Evolutionary conservation across 2,329 filamentous ascomycete species (phyloP).

Genomic region (Aspergillus vadensis): DNA sequence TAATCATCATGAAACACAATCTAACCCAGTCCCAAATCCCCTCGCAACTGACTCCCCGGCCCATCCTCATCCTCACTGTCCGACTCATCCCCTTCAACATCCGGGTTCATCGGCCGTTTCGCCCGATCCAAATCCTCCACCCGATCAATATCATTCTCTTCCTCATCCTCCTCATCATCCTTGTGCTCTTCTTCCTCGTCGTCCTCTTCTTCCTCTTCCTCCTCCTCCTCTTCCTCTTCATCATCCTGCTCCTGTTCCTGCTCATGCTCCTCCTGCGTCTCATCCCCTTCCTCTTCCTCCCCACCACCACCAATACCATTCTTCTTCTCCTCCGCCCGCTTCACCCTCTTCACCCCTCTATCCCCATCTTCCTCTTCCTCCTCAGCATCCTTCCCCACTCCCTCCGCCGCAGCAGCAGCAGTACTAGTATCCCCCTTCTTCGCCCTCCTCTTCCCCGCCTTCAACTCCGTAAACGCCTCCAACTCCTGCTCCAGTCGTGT

Average conservation of each 20-base stretch:
- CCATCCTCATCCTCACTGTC: conserved; percentile 35
- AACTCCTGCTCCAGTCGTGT: conserved; percentile 62
- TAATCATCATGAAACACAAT: conserved; percentile 8
- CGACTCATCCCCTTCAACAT: conserved; percentile 34
- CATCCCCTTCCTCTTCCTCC: conserved; percentile 20
- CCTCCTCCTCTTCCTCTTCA: conserved; percentile 28
- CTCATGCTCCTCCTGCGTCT: conserved; percentile 16
- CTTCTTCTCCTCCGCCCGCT: conserved; percentile 25
- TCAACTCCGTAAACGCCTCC: conserved; percentile 48
- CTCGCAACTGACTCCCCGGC: conserved; percentile 34
- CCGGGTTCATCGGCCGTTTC: conserved; percentile 31
- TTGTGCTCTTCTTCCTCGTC: conserved; percentile 30
- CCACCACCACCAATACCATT: conserved; percentile 28
- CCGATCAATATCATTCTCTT: conserved; percentile 40
- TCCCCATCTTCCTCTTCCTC: conserved; percentile 28
- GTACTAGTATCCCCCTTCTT: conserved; percentile 44
- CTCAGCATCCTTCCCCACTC: conserved; percentile 21
- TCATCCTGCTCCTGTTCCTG: conserved; percentile 26
- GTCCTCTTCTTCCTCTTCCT: conserved; percentile 26
- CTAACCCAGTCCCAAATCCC: conserved; percentile 33
- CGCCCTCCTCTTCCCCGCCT: conserved; percentile 47
- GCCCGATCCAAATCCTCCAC: conserved; percentile 42
- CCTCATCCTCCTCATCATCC: conserved; percentile 29
- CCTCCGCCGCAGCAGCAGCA: conserved; percentile 18
- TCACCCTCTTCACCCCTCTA: conserved; percentile 21